Percentiles rank a stretch among this genome's conserved stretches.
Evolutionary conservation across 1,284 basidiomycete species (phyloP).

Genomic region (Fomes fomentarius): DNA sequence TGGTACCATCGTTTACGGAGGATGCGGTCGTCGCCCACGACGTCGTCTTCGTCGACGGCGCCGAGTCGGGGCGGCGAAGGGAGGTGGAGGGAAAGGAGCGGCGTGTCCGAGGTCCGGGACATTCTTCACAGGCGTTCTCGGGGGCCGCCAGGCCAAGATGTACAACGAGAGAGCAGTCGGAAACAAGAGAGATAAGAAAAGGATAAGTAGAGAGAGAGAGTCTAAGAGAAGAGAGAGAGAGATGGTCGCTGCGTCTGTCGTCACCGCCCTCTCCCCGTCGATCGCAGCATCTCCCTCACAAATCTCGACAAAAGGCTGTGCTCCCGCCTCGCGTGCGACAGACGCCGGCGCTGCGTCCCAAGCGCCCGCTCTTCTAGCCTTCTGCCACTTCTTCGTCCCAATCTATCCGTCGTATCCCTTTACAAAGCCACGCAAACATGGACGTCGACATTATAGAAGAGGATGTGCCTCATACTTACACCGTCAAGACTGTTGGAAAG

Average conservation of each 20-base stretch:
- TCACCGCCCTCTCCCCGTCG: too few relatives aligned
- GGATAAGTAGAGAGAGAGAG: neutral
- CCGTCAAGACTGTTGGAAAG: constrained; percentile 15
- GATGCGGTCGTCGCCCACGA: constrained; percentile 43
- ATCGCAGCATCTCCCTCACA: neutral
- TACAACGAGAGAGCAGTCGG: too few relatives aligned
- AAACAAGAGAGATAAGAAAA: neutral
- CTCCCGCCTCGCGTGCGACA: too few relatives aligned
- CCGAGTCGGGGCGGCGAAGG: constrained; percentile 20
- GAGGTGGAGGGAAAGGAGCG: constrained; percentile 19
- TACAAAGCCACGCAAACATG: constrained; percentile 15
- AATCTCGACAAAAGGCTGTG: neutral
- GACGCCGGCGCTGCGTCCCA: neutral
- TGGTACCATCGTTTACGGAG: constrained; percentile 59
- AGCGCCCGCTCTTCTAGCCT: neutral
- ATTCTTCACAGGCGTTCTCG: too few relatives aligned
- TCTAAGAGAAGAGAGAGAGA: neutral
- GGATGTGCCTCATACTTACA: constrained; percentile 14
- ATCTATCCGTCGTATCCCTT: neutral
- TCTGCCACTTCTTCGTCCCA: neutral
- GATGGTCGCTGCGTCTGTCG: too few relatives aligned
- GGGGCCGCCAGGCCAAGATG: neutral
- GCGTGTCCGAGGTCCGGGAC: constrained; percentile 12
- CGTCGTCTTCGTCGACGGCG: constrained; percentile 29
- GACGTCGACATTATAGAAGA: constrained; percentile 35